phyloP scores from a whole-genome alignment of 495 filamentous ascomycete species.

The Daldinia childiae region DNA sequence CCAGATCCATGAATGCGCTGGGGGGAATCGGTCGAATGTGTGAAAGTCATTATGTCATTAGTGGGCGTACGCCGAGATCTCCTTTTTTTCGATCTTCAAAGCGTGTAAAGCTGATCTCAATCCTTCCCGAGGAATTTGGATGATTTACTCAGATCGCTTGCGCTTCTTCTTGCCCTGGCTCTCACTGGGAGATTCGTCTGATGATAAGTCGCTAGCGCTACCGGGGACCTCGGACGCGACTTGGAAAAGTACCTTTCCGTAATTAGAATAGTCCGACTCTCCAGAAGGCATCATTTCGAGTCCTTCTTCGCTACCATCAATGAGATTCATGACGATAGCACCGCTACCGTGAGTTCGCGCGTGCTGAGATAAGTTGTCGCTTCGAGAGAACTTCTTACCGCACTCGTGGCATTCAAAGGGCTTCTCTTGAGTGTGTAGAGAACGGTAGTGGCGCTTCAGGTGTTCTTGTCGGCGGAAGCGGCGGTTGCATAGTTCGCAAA shows the following conservation, averaged over 20 bases:
- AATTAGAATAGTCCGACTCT: conserved; percentile 66
- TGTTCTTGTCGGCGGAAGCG: conserved; percentile 99
- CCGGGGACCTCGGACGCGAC: conserved; percentile 74
- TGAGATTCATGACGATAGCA: conserved; percentile 86
- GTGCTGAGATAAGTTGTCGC: conserved; percentile 96
- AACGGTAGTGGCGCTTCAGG: conserved; percentile 97
- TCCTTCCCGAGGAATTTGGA: conserved; percentile 22
- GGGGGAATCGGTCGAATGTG: conserved; percentile 19
- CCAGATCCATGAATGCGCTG: conserved; percentile 28
- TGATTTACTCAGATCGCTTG: conserved; percentile 68
- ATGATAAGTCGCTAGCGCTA: conserved; percentile 63
- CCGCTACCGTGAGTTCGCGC: conserved; percentile 91
- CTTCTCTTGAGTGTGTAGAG: conserved; percentile 98
- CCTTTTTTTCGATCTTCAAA: conserved; percentile 8
- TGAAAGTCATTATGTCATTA: conserved; percentile 46
- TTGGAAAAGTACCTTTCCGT: conserved; percentile 81
- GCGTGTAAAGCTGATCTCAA: conserved; percentile 25
- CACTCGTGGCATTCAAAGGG: conserved; percentile 97
- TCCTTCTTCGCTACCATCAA: conserved; percentile 69
- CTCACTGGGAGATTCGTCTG: conserved; percentile 63
- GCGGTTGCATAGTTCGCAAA: conserved; percentile 93
- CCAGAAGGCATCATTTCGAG: conserved; percentile 58
- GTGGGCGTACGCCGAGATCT: conserved; percentile 34
- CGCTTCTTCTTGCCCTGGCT: conserved; percentile 74
- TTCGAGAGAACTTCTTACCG: conserved; percentile 98